Conservation (phyloP, 805 yeast species). For the Ogataea nakhonphanomensis region DNA sequence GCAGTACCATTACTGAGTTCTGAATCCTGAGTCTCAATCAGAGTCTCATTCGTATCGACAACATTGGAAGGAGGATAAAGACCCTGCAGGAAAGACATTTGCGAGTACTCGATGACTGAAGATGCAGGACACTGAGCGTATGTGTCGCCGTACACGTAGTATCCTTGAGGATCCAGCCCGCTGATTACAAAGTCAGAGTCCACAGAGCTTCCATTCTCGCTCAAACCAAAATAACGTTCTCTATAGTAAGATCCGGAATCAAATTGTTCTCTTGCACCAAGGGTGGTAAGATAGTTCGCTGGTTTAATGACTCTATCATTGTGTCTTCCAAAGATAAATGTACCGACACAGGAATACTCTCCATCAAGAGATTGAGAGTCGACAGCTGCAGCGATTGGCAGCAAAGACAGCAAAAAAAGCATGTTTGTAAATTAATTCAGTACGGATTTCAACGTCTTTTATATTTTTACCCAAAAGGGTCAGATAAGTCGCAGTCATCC, state of each 20-base stretch:
- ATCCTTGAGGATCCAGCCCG: constrained; percentile 35
- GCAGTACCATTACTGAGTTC: constrained; percentile 38
- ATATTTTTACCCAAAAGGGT: no score
- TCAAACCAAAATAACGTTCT: constrained; percentile 40
- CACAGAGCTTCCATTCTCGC: constrained; percentile 22
- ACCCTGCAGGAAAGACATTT: constrained; percentile 44
- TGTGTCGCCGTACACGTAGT: constrained; percentile 35
- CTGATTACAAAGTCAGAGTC: constrained; percentile 30
- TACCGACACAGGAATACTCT: constrained; percentile 35
- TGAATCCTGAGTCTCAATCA: constrained; percentile 31
- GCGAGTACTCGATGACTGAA: constrained; percentile 40
- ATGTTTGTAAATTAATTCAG: background rate
- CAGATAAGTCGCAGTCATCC: no score
- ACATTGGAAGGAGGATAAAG: constrained; percentile 41
- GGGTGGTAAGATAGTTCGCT: constrained; percentile 39
- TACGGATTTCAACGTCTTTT: background rate
- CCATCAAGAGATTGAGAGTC: constrained; percentile 22
- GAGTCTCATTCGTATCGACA: constrained; percentile 24
- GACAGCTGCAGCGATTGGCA: constrained; percentile 13
- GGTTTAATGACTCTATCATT: constrained; percentile 49
- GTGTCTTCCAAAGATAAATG: constrained; percentile 47
- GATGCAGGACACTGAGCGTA: constrained; percentile 36
- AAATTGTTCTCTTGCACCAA: constrained; percentile 38
- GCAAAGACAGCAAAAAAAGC: constrained; percentile 1
- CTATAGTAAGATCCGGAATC: constrained; percentile 40